Percentiles rank a stretch among this genome's conserved stretches.
Evolutionary conservation across 352 stramenopile species (phyloP).

Genomic region (Peronospora destructor): DNA sequence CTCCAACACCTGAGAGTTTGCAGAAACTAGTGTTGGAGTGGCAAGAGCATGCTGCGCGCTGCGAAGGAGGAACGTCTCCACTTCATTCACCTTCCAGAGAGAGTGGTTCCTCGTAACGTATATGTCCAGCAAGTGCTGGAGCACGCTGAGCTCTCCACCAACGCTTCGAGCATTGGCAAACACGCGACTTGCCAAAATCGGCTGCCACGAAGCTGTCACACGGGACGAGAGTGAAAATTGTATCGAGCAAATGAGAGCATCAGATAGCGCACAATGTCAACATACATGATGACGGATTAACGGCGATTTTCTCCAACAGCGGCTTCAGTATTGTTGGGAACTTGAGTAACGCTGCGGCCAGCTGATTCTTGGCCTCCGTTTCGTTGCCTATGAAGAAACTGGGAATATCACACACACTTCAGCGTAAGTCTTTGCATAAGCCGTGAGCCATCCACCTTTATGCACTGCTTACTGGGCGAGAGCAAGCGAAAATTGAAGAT

Average conservation of each 20-base stretch:
- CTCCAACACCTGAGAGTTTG: constrained; percentile 50
- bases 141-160: constrained; percentile 40
- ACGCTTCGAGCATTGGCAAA: constrained; percentile 71
- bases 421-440: constrained; percentile 6
- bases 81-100: constrained; percentile 80
- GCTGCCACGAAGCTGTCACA: constrained; percentile 53
- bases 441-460: not conserved
- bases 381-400: constrained; percentile 67
- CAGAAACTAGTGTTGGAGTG: constrained; percentile 39
- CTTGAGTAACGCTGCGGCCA: constrained; percentile 51
- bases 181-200: constrained; percentile 59
- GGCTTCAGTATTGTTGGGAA: constrained; percentile 70
- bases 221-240: not conserved
- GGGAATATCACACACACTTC: not conserved
- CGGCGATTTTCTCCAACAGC: constrained; percentile 68
- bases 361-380: constrained; percentile 46
- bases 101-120: constrained; percentile 74
- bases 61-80: constrained; percentile 59
- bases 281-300: constrained; percentile 59
- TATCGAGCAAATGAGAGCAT: not conserved
- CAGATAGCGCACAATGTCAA: constrained; percentile 2
- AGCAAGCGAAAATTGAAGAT: constrained; percentile 68
- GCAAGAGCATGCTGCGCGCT: constrained; percentile 59
- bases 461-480: constrained; percentile 49
- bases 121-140: constrained; percentile 75